Evolutionary conservation across 805 yeast species (phyloP), one percentile per base, ranked within the genome.

Genomic region (Myxozyma neotropica): DNA sequence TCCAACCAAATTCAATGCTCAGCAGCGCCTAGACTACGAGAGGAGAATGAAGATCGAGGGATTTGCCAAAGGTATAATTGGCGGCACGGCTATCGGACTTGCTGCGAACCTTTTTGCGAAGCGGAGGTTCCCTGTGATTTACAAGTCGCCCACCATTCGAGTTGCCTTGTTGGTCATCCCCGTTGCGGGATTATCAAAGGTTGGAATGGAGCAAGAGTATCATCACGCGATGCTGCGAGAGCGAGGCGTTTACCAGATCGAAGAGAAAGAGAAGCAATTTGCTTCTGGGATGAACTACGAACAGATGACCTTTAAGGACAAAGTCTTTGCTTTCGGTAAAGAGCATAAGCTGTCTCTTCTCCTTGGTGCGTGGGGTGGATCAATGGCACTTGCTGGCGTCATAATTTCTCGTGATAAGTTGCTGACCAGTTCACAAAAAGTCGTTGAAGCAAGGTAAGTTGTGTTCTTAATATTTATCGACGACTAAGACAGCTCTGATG

Each of bases 351-450:
- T 58, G 6, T 21, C 55, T 15, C 36, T 58, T 6, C 83, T 88
- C 63, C 81, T 85, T 21, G 84, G 83, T 55, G 80, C 87, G 4
- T 88, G 95, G 95, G 92, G 88, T 4, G 87, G 83, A 19, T 85
- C 93, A 1, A 73, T 88, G 77, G 88, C 80, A 65, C 95, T 91
- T 0, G 85, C 95, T 4, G 89, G 93, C 89, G 81, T 75, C 48
- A 69, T 77, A 47, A 89, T 88, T 49, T 85, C 87, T 75, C 82
- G 80, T 67, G 96, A 89, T 72, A 85, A 84, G 64, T 77, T 85
- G 69, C 80, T 89, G 86, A 82, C 89, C 53, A 80, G 79, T 64
- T 75, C 94, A 7, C 96, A 89, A 75, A 89, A 88, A 72, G 82
- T 87, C 50, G 94, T 87, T 31, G 91, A 87, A 71, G 95, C 95